Base-by-base conservation (phyloP, 257 asterid species). In the Solanum clarkiae region DNA sequence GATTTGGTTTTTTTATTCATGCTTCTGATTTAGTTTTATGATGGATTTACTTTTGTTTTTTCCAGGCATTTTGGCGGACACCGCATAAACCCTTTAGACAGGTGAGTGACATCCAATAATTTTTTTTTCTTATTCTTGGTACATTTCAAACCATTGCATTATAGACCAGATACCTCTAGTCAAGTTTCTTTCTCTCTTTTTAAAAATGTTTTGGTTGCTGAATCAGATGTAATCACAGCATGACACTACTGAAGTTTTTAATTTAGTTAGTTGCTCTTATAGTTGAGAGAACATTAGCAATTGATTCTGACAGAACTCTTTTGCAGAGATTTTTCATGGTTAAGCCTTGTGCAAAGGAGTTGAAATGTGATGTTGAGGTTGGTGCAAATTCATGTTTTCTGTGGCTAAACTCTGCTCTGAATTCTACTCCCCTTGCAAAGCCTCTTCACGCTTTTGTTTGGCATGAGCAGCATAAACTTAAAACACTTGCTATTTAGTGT, bases 311-410 rank as follows among this genome's bases (percentile, higher is more conserved):
- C 42, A 49, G 42, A 8, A 6, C 81, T 56, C 60, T 56, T 20
- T 51, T 93, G 94, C 98, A 96, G 99, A 94, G 99, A 83, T 94
- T 96, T 90, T 91, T 89, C 92, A 91, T 93, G 97, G 97, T 96
- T 85, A 96, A 96, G 91, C 98, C 99, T 87, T 96, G 98, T 87
- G 93, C 97, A 14, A 95, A 95, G 92, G 99, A 97, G 94, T 93
- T 95, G 98, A 95, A 92, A 89, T 95, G 98, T 85, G 99, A 97
- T 85, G 98, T 97, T 89, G 98, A 97, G 99, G 99, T 97, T 84
- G 87, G 93, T 86, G 84, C 74, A 29, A 65, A 57, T 54, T 51
- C 82, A 22, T 49, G 24, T 75, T 49, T 40, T 49, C 13, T 49
- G 62, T 49, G 59, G 4, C 62, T 51, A 29, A 12, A 77, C 9